Evolutionary conservation across 176 grass and related monocot genomes (phyloP).

Genomic region (Zea mays): DNA sequence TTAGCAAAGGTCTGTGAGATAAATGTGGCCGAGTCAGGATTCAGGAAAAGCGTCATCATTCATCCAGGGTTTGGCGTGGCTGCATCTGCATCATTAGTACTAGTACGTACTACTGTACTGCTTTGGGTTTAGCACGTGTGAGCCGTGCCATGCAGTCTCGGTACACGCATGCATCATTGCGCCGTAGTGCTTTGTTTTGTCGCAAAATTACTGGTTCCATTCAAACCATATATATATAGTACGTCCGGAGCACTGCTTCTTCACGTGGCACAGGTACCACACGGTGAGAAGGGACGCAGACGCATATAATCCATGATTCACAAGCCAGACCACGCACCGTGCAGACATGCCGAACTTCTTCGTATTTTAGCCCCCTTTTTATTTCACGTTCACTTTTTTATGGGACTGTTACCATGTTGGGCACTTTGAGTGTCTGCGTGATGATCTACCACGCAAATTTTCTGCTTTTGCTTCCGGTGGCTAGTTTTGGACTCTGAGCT

Average conservation of each 20-base stretch:
- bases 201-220: not conserved
- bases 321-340: no score
- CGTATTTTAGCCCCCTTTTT: no score
- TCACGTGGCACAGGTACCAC: not conserved
- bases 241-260: not conserved
- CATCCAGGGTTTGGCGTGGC: not conserved
- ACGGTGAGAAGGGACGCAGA: not conserved
- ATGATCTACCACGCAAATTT: no score
- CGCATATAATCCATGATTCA: conserved; percentile 35
- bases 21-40: not conserved
- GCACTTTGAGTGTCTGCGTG: no score
- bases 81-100: not conserved
- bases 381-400: no score
- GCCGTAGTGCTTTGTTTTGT: not conserved
- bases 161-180: conserved; percentile 12
- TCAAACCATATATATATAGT: no score
- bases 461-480: no score
- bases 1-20: no score
- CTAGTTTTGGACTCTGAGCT: no score
- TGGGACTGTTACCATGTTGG: no score
- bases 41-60: not conserved
- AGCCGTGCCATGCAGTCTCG: not conserved
- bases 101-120: not conserved
- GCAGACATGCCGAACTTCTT: no score
- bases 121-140: not conserved